Base-by-base conservation (phyloP, 2,329 filamentous ascomycete genomes). In the Colletotrichum filicis region DNA sequence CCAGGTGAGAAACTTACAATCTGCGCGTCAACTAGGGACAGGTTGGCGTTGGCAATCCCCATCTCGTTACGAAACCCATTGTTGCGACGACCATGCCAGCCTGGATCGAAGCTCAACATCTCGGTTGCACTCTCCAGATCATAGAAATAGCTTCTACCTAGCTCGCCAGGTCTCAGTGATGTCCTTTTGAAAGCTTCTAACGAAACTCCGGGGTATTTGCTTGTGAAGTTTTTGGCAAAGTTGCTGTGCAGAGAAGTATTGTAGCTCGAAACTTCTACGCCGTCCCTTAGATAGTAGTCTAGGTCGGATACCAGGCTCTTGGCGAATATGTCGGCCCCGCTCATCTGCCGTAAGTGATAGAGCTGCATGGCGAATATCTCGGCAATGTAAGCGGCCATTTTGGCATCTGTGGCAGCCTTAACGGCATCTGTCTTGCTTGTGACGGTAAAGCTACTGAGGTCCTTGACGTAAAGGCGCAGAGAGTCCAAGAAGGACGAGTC, bases 11-110 rank as follows among this genome's bases (percentile, higher is more conserved):
- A 46, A 85, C 92, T 83, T 86, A 94, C 92, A 76, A 97, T 92
- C 84, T 99, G 95, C 28, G 96, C 94, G 81, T 98, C 95, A 42
- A 99, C 95, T 42, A 98, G 87, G 28, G 95, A 97, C 65, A 99
- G 82, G 81, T 99, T 98, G 74, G 93, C 86, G 81, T 99, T 99
- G 55, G 96, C 97, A 74, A 92, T 91, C 78, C 92, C 90, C 83
- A 99, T 92, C 80, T 99, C 97, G 61, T 90, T 89, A 74, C 90
- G 89, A 83, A 97, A 97, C 0, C 95, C 95, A 77, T 92, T 89
- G 67, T 90, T 88, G 76, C 85, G 88, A 76, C 85, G 87, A 56
- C 93, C 93, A 66, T 85, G 85, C 97, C 97, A 99, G 52, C 92
- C 91, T 68, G 90, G 87, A 80, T 98, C 94, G 78, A 93, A 94